A percentile compares a stretch with the other conserved stretches of the same genome.
Conservation (phyloP, 2,329 filamentous ascomycete species). For the Trichophyton benhamiae region DNA sequence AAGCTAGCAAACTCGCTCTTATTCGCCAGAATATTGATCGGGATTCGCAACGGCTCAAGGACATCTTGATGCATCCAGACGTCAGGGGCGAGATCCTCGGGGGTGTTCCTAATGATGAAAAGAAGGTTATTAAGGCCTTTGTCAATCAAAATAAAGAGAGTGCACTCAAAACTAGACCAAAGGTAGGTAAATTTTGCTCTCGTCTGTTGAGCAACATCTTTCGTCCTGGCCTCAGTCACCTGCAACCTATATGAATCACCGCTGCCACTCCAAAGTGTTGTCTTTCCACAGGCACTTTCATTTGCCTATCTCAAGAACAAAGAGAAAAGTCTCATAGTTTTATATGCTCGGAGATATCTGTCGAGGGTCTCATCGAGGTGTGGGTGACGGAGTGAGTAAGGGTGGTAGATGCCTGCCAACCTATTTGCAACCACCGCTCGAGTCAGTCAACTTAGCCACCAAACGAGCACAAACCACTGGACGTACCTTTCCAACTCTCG, state of each 20-base stretch:
- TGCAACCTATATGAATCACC: background rate
- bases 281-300: background rate
- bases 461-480: background rate
- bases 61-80: conserved; percentile 47
- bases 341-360: background rate
- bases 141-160: conserved; percentile 55
- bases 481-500: background rate
- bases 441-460: background rate
- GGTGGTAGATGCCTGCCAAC: background rate
- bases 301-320: background rate
- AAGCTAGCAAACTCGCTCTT: conserved; percentile 50
- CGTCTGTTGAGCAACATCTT: conserved; percentile 6
- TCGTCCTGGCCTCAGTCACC: background rate
- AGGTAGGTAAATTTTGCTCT: conserved; percentile 43
- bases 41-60: conserved; percentile 57
- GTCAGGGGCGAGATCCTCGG: conserved; percentile 56
- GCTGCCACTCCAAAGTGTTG: background rate
- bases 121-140: conserved; percentile 57
- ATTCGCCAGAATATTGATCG: conserved; percentile 65
- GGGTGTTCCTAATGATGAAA: conserved; percentile 41
- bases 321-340: background rate
- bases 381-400: background rate
- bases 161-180: conserved; percentile 74
- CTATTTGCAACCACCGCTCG: background rate
- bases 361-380: background rate